Evolutionary conservation across 805 yeast genomes (phyloP), one percentile per base, ranked within the genome.

Genomic region (Maudiozyma serrabonitensis): DNA sequence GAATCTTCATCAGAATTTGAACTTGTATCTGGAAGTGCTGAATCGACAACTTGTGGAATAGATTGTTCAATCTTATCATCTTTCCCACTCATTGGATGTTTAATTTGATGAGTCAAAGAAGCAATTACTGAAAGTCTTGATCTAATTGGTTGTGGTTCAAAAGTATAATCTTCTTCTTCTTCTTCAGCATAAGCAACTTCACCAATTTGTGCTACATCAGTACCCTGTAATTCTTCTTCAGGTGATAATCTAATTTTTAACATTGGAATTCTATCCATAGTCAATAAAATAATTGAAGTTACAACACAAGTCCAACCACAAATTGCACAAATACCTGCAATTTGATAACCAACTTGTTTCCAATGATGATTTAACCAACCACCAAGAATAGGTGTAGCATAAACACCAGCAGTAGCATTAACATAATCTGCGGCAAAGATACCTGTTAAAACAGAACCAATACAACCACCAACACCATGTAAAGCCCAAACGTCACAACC

Each of bases 401-500:
- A 71, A 46, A 69, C 68, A 48, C 88, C 95, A 62, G 90, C 96
- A 13, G 85, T 67, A 41, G 87, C 89, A 44, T 95, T 84, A 57
- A 90, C 81, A 69, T 90, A 88, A 70, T 86, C 87, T 46, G 95
- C 87, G 26, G 98, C 95, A 67, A 91, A 91, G 55, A 91, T 74
- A 64, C 96, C 98, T 23, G 97, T 91, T 67, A 89, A 67, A 21
- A 84, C 71, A 26, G 87, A 80, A 47, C 98, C 98, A 55, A 78
- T 72, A 60, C 84, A 78, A 48, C 96, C 97, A 68, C 97, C 98
- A 54, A 90, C 82, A 60, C 96, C 96, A 69, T 91, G 97, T 48
- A 90, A 72, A 34, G 96, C 87, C 71, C 86, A 91, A 45, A 89
- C 95, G 68, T 90, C 97, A 75, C 90, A 76, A 72, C 96, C 96